Evolutionary conservation across 768 basidiomycete genomes (phyloP).

Genomic region (Mycena vulgaris): DNA sequence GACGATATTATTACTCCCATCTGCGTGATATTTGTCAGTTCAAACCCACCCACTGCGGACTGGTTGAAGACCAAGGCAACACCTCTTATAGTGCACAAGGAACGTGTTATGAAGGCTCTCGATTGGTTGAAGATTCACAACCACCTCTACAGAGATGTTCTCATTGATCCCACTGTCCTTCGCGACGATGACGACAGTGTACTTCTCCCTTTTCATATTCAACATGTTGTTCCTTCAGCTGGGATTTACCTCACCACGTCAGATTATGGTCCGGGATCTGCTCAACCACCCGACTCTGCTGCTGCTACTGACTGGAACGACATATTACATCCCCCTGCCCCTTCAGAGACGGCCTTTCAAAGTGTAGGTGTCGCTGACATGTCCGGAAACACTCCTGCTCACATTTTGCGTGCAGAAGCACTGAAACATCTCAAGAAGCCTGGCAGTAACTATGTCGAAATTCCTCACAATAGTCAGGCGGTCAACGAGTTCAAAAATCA

Average conservation of each 20-base stretch:
- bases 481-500: conserved; percentile 17
- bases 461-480: not conserved
- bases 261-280: not conserved
- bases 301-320: not conserved
- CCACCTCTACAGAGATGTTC: not conserved
- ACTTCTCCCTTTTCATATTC: not conserved
- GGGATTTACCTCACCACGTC: not conserved
- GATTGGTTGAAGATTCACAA: not conserved
- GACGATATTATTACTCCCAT: conserved; percentile 42
- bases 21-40: conserved; percentile 45
- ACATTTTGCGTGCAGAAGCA: no score
- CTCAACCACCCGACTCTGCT: not conserved
- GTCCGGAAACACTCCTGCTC: no score
- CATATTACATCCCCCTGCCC: no score
- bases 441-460: not conserved
- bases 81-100: not conserved
- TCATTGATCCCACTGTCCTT: not conserved
- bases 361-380: no score
- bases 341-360: no score
- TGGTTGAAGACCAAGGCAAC: no score
- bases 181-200: not conserved
- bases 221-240: not conserved
- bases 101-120: conserved; percentile 8
- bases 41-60: conserved; percentile 24
- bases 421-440: not conserved